Percentiles rank a stretch among this genome's conserved stretches.
Conservation (phyloP, 805 yeast genomes). For the Saccharomyces eubayanus region DNA sequence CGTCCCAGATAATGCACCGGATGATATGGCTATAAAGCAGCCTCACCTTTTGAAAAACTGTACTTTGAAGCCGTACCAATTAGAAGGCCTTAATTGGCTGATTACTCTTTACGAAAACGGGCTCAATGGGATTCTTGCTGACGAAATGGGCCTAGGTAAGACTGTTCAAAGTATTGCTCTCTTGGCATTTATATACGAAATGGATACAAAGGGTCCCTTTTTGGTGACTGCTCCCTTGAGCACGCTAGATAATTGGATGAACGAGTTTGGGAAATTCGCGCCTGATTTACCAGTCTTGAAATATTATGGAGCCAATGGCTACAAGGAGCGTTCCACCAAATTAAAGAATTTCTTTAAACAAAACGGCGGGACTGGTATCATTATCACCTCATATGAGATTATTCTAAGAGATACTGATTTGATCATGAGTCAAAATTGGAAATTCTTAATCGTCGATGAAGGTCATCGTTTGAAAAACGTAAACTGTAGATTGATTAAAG, state of each 20-base stretch:
- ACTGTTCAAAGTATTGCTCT: conserved; percentile 83
- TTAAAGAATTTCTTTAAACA: conserved; percentile 37
- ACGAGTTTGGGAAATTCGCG: conserved; percentile 64
- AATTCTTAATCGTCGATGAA: conserved; percentile 84
- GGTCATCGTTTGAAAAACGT: conserved; percentile 89
- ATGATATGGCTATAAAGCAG: conserved; percentile 34
- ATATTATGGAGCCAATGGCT: conserved; percentile 60
- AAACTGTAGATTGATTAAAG: conserved; percentile 64
- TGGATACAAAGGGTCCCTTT: conserved; percentile 72
- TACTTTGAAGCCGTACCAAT: conserved; percentile 69
- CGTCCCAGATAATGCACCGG: conserved; percentile 5
- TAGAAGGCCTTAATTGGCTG: conserved; percentile 88
- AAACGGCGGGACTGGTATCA: conserved; percentile 38
- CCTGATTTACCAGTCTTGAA: conserved; percentile 56
- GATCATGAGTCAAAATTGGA: conserved; percentile 57
- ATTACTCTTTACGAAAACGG: conserved; percentile 87
- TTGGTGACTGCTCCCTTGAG: conserved; percentile 75
- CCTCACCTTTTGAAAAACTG: conserved; percentile 52
- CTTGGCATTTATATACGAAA: conserved; percentile 64
- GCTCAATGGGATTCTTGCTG: conserved; percentile 88
- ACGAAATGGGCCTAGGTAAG: conserved; percentile 96
- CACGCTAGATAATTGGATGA: conserved; percentile 78
- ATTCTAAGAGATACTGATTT: conserved; percentile 58
- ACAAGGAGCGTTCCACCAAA: conserved; percentile 17
- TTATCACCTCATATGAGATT: conserved; percentile 78